Evolutionary conservation across 345 rosid species (phyloP), one percentile per base, ranked within the genome.

Genomic region (Fremontodendron californicum): DNA sequence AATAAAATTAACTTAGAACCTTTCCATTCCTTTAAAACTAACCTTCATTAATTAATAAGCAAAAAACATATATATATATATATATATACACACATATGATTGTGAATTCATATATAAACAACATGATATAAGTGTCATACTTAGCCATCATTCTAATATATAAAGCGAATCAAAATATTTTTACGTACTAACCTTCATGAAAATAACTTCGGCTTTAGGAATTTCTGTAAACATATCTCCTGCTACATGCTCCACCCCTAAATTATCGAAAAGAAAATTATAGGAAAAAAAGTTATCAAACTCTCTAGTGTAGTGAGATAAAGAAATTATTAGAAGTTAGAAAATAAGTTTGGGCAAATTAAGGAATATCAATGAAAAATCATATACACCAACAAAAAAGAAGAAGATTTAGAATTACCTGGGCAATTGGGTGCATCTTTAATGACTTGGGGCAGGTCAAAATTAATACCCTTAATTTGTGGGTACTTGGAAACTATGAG

Each of bases 391-490:
- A 58, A 12, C 0, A 25, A 1, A 11, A 2, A 10, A 8, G 4
- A 25, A 21, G 1, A 25, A 5, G 31, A 2, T 31, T 5, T 31
- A 8, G 19, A 2, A 18, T 42, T 82, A 80, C 88, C 82, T 11
- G 88, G 84, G 60, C 74, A 83, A 65, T 75, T 31, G 21, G 83
- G 78, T 13, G 84, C 84, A 37, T 51, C 45, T 55, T 80, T 61
- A n/a, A 74, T 31, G 12, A 80, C 87, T 65, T 78, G 73, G 15
- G 84, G 86, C 51, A 88, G 37, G 71, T 89, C 92, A 66, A 82
- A 89, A 37, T 91, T 87, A 5, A 90, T 86, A n/a, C 83, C 91
- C 11, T 75, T 84, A 6, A 89, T 84, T 0, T 81, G 75, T 9
- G 94, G 92, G 48, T 85, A 73, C 62, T 80, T 85, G 18, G 87